These are phyloP conservation scores for Mrakia blollopis DNA, from an alignment of 768 basidiomycete genomes.

Conservation along the genomic window DNA sequence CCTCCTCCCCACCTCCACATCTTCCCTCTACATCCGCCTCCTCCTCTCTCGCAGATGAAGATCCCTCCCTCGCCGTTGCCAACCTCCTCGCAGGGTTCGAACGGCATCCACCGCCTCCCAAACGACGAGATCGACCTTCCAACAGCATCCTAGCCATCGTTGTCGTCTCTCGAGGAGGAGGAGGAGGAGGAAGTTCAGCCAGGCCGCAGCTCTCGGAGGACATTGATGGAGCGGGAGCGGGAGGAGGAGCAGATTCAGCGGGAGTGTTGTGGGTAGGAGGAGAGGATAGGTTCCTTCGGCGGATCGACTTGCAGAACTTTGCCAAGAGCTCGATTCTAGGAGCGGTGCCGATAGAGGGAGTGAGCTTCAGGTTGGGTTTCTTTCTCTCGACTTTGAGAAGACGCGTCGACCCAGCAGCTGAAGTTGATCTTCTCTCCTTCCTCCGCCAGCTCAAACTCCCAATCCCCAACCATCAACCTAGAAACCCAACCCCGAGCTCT, in stretches of 20 bases:
- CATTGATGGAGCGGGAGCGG: neutral
- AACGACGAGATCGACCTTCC: conserved; percentile 6
- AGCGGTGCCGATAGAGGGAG: conserved; percentile 61
- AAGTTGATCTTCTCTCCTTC: neutral
- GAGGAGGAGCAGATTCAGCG: too few species aligned
- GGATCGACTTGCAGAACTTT: conserved; percentile 76
- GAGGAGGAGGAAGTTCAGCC: neutral
- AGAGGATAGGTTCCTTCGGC: conserved; percentile 76
- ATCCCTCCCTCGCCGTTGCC: neutral
- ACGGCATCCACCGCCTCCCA: neutral
- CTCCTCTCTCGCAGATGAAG: neutral
- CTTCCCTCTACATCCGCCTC: neutral
- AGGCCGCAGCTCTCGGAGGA: neutral
- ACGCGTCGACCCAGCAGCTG: too few species aligned
- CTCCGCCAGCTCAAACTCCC: neutral
- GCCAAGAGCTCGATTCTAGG: conserved; percentile 74
- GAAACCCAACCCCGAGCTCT: neutral
- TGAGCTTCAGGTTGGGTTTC: conserved; percentile 61
- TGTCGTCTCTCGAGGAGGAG: neutral
- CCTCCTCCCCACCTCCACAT: neutral
- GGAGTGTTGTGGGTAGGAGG: conserved; percentile 53
- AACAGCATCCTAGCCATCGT: conserved; percentile 15
- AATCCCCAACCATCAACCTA: neutral
- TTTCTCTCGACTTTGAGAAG: neutral
- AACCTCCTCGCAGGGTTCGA: neutral